phyloP scores from a whole-genome alignment of 2,329 filamentous ascomycete genomes.

The Xylaria sp. region DNA sequence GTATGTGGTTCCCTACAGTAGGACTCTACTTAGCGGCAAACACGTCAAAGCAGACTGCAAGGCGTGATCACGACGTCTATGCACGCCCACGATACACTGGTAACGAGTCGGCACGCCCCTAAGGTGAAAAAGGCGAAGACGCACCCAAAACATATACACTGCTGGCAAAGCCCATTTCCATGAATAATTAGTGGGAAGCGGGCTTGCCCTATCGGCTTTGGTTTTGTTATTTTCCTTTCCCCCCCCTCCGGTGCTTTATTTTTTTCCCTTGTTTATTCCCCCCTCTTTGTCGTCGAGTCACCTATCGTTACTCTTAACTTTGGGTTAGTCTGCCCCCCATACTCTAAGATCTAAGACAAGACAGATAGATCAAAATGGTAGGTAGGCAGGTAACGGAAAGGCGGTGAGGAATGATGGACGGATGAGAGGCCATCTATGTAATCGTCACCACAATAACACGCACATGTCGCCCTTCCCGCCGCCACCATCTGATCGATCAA shows the following conservation, averaged over 20 bases:
- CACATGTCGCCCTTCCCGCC: slow-evolving; percentile 20
- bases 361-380: not conserved
- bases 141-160: not conserved
- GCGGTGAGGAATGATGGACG: slow-evolving; percentile 32
- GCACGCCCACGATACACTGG: slow-evolving; percentile 12
- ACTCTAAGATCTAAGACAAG: not conserved
- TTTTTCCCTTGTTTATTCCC: not conserved
- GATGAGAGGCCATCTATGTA: slow-evolving; percentile 10
- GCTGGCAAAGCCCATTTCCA: not conserved
- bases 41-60: slow-evolving; percentile 19
- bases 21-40: slow-evolving; percentile 5
- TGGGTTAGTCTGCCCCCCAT: slow-evolving; percentile 8
- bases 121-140: not conserved
- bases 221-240: not conserved
- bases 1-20: not conserved
- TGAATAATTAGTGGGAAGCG: not conserved
- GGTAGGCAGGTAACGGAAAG: slow-evolving; percentile 20
- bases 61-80: slow-evolving; percentile 22
- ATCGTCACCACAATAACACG: slow-evolving; percentile 26
- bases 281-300: not conserved
- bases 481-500: slow-evolving; percentile 28
- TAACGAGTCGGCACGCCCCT: slow-evolving; percentile 18
- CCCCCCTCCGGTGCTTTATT: not conserved
- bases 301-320: not conserved
- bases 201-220: not conserved